Percentiles rank a stretch among this genome's conserved stretches.
These are phyloP conservation scores for Mycena pura DNA, from an alignment of 768 basidiomycete genomes.

Conservation along the genomic window DNA sequence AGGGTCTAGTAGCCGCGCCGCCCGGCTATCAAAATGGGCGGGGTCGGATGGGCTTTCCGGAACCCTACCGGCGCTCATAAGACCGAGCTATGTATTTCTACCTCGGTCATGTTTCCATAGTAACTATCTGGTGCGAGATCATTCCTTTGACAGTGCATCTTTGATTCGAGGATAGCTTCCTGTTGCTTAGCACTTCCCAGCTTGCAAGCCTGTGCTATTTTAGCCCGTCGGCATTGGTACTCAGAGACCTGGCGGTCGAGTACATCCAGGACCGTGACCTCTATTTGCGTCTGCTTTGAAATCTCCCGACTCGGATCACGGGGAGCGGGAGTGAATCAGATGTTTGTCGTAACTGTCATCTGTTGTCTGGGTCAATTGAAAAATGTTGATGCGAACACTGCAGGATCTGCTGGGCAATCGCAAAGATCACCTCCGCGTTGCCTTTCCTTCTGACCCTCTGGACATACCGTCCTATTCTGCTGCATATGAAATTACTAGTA, in stretches of 20 bases:
- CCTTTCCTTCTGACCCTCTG: constrained; percentile 5
- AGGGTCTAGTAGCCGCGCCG: no score
- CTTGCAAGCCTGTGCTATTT: constrained; percentile 2
- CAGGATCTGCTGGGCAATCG: not conserved
- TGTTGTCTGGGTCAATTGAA: not conserved
- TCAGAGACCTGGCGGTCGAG: not conserved
- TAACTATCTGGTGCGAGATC: no score
- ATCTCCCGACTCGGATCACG: not conserved
- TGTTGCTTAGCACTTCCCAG: constrained; percentile 3
- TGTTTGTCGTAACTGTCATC: not conserved
- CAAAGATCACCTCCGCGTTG: not conserved
- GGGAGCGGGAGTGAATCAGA: not conserved
- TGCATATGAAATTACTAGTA: constrained; percentile 5
- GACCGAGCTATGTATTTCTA: no score
- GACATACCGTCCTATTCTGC: constrained; percentile 5
- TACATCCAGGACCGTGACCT: not conserved
- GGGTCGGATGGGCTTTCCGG: no score
- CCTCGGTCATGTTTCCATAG: no score
- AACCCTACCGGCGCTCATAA: no score
- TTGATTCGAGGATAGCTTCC: constrained; percentile 3
- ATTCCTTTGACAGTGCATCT: not conserved
- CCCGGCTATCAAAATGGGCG: no score
- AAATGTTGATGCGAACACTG: not conserved
- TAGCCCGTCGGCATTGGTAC: not conserved
- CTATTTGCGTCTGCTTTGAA: not conserved